A percentile compares a stretch with the other conserved stretches of the same genome.
These are phyloP conservation scores for Phytophthora macrochlamydospora DNA, from an alignment of 352 stramenopile species.

Conservation along the genomic window DNA sequence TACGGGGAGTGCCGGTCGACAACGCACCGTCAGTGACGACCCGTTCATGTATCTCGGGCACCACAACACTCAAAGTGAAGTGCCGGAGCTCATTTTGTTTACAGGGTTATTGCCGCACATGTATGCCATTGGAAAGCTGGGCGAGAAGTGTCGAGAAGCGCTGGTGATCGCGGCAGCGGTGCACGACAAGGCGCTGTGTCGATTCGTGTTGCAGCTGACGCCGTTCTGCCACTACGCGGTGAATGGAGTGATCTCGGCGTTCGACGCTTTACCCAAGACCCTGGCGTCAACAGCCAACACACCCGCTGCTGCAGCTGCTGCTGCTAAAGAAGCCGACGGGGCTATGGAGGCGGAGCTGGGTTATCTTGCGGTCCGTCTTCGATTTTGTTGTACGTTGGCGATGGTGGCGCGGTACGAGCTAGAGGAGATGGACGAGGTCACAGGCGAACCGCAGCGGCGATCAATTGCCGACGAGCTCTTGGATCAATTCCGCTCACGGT, in stretches of 20 bases:
- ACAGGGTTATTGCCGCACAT: slow-evolving; percentile 85
- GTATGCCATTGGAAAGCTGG: slow-evolving; percentile 79
- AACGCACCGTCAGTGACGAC: slow-evolving; percentile 25
- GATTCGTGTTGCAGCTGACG: slow-evolving; percentile 86
- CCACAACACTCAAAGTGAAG: slow-evolving; percentile 49
- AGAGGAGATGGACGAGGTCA: slow-evolving; percentile 50
- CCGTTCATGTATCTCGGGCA: slow-evolving; percentile 43
- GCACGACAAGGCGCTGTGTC: slow-evolving; percentile 76
- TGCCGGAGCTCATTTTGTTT: slow-evolving; percentile 85
- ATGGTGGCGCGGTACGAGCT: slow-evolving; percentile 85
- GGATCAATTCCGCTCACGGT: slow-evolving; percentile 70
- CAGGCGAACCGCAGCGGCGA: slow-evolving; percentile 36
- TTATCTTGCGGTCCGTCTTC: slow-evolving; percentile 64
- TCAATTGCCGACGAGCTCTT: slow-evolving; percentile 84
- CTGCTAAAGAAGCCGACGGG: slow-evolving; percentile 25
- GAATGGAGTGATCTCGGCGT: slow-evolving; percentile 83
- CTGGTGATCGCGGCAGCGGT: slow-evolving; percentile 80
- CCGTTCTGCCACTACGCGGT: slow-evolving; percentile 89
- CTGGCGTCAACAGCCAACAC: slow-evolving; percentile 39
- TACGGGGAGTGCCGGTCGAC: background rate
- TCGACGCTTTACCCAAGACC: slow-evolving; percentile 78
- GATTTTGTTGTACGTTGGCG: slow-evolving; percentile 83
- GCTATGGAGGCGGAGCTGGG: slow-evolving; percentile 59
- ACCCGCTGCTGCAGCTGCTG: slow-evolving; percentile 18
- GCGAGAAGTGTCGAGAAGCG: slow-evolving; percentile 84